Evolutionary conservation across 2,329 filamentous ascomycete genomes (phyloP), one percentile per base, ranked within the genome.

Genomic region (Keithomyces neogunnii): DNA sequence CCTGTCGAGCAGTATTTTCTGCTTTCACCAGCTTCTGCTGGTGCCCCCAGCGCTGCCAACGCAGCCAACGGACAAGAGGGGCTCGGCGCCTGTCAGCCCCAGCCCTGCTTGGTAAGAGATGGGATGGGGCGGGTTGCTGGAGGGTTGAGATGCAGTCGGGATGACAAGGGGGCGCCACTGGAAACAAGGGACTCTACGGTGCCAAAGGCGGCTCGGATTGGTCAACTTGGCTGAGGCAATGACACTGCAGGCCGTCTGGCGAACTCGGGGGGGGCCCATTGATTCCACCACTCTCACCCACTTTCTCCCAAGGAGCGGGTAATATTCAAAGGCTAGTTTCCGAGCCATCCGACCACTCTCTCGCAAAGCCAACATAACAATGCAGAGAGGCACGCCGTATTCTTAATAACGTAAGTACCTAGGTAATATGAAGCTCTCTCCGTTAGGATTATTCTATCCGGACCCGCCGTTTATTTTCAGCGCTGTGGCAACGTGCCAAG

Each of bases 261-360:
- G 8, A 11, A 10, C 8, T 39, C 10, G 33, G 36, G 9, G 7
- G 8, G 4, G n/a, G 7, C 7, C 36, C 8, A 7, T 10, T 39
- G 8, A 39, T 39, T n/a, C 36, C 36, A 39, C 36, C n/a, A 19
- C 13, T 11, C 36, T 44, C 40, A 30, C 26, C 8, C 40, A 44
- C 26, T 9, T 44, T 13, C 29, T 10, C 40, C 8, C n/a, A 5
- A 11, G 4, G 8, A 7, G 44, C 44, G 35, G 45, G 31, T 47
- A 44, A 30, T 30, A 11, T 30, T 31, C n/a, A 10, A 28, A 44
- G 40, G 8, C 40, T 56, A 55, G 55, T 49, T 55, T 51, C 55
- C 55, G 55, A 53, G 42, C 53, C 51, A 56, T 56, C 55, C 55
- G 55, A 55, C 53, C 53, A 49, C 40, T 5, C 10, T 26, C 4